phyloP scores from a whole-genome alignment of 129 eudicot species.

The Chrysanthemum makinoi region DNA sequence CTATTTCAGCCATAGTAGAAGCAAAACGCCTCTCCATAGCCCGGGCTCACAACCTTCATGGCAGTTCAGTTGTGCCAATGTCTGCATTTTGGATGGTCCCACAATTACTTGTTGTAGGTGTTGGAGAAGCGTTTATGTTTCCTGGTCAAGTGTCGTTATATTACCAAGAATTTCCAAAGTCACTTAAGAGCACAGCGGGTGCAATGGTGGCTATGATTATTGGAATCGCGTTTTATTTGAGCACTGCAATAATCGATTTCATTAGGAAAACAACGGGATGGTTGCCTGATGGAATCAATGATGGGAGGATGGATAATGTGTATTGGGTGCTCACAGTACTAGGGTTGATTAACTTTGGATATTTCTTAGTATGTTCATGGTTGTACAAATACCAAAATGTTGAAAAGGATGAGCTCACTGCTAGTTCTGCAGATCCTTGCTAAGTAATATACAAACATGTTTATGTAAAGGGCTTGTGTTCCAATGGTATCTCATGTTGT shows the following conservation, averaged over 20 bases:
- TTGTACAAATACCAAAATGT: constrained; percentile 43
- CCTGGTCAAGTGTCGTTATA: constrained; percentile 49
- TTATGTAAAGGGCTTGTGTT: no score
- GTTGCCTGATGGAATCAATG: constrained; percentile 53
- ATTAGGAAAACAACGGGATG: constrained; percentile 37
- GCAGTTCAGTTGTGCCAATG: constrained; percentile 26
- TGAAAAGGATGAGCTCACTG: constrained; percentile 13
- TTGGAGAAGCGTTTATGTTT: constrained; percentile 61
- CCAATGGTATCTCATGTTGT: no score
- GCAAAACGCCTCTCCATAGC: constrained; percentile 43
- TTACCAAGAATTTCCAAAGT: constrained; percentile 56
- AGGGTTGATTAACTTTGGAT: constrained; percentile 49
- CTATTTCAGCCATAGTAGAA: constrained; percentile 52
- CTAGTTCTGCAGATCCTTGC: not conserved
- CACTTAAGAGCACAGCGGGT: constrained; percentile 46
- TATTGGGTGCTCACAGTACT: constrained; percentile 44
- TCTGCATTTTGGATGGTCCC: constrained; percentile 63
- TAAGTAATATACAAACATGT: not conserved
- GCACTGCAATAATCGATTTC: constrained; percentile 43
- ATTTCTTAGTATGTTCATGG: constrained; percentile 46
- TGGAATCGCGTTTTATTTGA: constrained; percentile 51
- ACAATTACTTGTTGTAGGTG: constrained; percentile 43
- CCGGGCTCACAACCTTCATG: constrained; percentile 1
- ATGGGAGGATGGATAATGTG: constrained; percentile 55
- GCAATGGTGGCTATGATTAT: constrained; percentile 47